These are phyloP conservation scores for Fusarium mexicanum DNA, from an alignment of 2,329 filamentous ascomycete genomes.

Conservation along the genomic window DNA sequence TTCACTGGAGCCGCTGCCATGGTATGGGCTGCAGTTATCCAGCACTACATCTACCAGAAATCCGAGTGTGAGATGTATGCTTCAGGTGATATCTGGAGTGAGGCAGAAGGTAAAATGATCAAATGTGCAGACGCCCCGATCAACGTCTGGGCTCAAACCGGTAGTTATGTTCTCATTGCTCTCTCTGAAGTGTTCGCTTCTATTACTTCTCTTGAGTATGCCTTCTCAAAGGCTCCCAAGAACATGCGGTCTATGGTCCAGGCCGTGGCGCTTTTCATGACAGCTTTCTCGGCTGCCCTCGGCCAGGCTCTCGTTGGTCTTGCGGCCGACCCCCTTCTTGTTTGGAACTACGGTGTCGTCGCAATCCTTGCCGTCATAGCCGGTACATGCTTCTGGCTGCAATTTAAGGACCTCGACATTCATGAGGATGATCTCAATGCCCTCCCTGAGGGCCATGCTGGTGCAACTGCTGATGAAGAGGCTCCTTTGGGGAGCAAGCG, in stretches of 20 bases:
- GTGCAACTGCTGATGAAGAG: slow-evolving; percentile 37
- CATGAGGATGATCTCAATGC: slow-evolving; percentile 75
- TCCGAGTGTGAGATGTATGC: slow-evolving; percentile 64
- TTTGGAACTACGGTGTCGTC: slow-evolving; percentile 78
- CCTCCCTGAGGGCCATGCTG: slow-evolving; percentile 51
- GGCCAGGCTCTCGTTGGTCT: slow-evolving; percentile 65
- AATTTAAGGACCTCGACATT: slow-evolving; percentile 66
- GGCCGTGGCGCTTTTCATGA: slow-evolving; percentile 74
- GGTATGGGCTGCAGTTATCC: slow-evolving; percentile 63
- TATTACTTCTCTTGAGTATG: slow-evolving; percentile 74
- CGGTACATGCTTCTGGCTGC: slow-evolving; percentile 73
- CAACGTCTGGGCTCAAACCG: slow-evolving; percentile 70
- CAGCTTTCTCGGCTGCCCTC: slow-evolving; percentile 73
- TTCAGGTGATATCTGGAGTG: slow-evolving; percentile 33
- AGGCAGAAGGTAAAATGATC: no score
- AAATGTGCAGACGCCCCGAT: slow-evolving; percentile 13
- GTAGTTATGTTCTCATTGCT: slow-evolving; percentile 59
- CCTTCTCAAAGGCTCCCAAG: slow-evolving; percentile 78
- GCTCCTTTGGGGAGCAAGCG: slow-evolving; percentile 28
- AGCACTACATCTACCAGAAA: slow-evolving; percentile 71
- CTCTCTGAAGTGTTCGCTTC: slow-evolving; percentile 61
- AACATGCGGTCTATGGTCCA: slow-evolving; percentile 82
- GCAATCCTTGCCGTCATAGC: slow-evolving; percentile 71
- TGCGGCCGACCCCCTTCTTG: slow-evolving; percentile 68
- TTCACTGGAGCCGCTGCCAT: slow-evolving; percentile 69